A percentile compares a stretch with the other conserved stretches of the same genome.
phyloP scores from a whole-genome alignment of 441 rosid species.

The Croton laevigatus region DNA sequence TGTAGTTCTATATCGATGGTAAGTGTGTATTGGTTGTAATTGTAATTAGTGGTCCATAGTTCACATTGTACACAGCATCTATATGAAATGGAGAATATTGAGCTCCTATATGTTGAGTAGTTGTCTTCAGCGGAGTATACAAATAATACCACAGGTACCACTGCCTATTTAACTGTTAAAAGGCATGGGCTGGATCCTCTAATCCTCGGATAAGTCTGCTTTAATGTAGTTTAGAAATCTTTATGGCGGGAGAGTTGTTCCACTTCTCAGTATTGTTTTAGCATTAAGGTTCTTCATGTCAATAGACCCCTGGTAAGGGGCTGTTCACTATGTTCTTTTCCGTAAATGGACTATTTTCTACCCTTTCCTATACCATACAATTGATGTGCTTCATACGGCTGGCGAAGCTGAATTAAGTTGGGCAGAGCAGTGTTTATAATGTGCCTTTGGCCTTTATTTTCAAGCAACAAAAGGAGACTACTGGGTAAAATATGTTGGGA shows the following conservation, averaged over 20 bases:
- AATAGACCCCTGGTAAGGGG: slow-evolving; percentile 55
- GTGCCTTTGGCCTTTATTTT: slow-evolving; percentile 46
- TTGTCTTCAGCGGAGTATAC: slow-evolving; percentile 34
- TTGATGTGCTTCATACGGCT: slow-evolving; percentile 51
- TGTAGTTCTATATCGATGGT: slow-evolving; percentile 14
- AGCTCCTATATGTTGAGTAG: slow-evolving; percentile 27
- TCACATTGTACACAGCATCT: slow-evolving; percentile 13
- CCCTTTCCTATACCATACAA: slow-evolving; percentile 34
- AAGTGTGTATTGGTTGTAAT: slow-evolving; percentile 24
- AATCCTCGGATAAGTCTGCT: slow-evolving; percentile 24
- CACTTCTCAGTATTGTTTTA: slow-evolving; percentile 31
- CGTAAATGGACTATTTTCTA: slow-evolving; percentile 18
- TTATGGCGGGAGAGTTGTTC: slow-evolving; percentile 18
- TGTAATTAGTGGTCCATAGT: slow-evolving; percentile 21
- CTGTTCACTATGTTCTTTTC: slow-evolving; percentile 27
- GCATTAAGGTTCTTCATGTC: slow-evolving; percentile 29
- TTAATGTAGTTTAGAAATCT: slow-evolving; percentile 30
- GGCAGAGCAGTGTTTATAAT: slow-evolving; percentile 42
- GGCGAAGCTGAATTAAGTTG: slow-evolving; percentile 49
- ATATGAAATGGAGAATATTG: slow-evolving; percentile 22
- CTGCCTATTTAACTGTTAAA: slow-evolving; percentile 35
- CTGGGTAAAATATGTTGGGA: slow-evolving; percentile 58
- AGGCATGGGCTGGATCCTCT: slow-evolving; percentile 24
- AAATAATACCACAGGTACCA: slow-evolving; percentile 40
- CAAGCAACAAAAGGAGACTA: slow-evolving; percentile 52